A percentile compares a stretch with the other conserved stretches of the same genome.
These are phyloP conservation scores for Picea engelmannii DNA, from an alignment of 83 land plant genomes.

Conservation along the genomic window DNA sequence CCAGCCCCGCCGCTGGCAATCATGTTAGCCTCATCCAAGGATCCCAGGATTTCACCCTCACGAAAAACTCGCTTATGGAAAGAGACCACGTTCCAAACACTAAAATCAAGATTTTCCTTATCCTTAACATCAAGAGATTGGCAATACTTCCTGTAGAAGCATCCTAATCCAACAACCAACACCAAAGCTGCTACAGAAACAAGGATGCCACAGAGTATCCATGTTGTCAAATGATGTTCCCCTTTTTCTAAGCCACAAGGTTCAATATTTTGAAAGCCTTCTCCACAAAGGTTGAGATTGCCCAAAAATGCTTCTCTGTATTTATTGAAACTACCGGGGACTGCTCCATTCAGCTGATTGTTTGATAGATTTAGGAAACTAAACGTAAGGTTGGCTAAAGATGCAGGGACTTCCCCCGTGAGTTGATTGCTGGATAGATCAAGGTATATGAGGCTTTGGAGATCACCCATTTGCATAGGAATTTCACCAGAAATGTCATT, in stretches of 20 bases:
- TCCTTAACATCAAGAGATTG: not conserved
- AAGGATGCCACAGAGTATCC: constrained; percentile 47
- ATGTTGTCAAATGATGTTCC: constrained; percentile 46
- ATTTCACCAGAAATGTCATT: constrained; percentile 38
- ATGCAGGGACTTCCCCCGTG: constrained; percentile 33
- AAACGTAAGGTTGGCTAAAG: constrained; percentile 22
- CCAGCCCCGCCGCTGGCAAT: constrained; percentile 74
- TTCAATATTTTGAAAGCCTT: constrained; percentile 27
- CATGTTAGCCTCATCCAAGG: constrained; percentile 54
- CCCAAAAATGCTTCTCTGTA: constrained; percentile 22
- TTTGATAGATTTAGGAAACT: constrained; percentile 33
- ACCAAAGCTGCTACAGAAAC: not conserved
- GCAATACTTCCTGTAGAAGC: constrained; percentile 12
- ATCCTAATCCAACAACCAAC: constrained; percentile 6
- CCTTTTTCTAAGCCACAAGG: constrained; percentile 31
- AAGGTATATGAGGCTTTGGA: constrained; percentile 24
- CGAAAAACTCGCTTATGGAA: constrained; percentile 29
- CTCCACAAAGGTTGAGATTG: constrained; percentile 26
- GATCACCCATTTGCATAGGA: constrained; percentile 24
- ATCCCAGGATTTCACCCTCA: constrained; percentile 42
- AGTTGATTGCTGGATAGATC: constrained; percentile 41
- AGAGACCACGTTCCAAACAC: not conserved
- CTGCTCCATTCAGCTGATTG: constrained; percentile 27
- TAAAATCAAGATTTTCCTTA: not conserved
- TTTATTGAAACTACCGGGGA: constrained; percentile 37